Evolutionary conservation across 2,329 filamentous ascomycete genomes (phyloP), one percentile per base, ranked within the genome.

Genomic region (Falciphora oryzae): DNA sequence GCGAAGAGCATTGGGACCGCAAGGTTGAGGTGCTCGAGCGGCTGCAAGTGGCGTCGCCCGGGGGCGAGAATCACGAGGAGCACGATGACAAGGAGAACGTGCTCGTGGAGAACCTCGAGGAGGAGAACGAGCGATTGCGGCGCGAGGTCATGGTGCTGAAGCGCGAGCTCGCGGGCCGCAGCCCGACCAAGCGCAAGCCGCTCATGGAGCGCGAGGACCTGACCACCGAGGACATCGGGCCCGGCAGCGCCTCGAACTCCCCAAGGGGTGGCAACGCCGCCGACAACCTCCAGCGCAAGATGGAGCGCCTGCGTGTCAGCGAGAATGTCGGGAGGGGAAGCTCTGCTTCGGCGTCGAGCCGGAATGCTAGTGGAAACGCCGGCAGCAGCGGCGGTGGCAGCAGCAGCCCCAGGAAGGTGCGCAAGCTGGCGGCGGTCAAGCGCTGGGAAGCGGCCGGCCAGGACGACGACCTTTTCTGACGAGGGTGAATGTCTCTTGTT

Each of bases 1-100:
- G 88, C 63, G 92, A 97, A 66, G 91, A 91, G 73, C 92, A 96
- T 75, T 85, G 95, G 73, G 93, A 98, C 74, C 86, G 86, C 69
- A 99, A 99, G 78, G 83, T 75, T 10, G 94, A 85, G 66, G 78
- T 86, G 0, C 79, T 86, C 59, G 83, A 85, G 73, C 79, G 81
- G 10, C 60, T 70, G 35, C 66, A 68, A 25, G 65, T 50, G 0
- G 62, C 62, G 2, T 53, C 25, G 28, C 57, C 58, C 3, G 28
- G 38, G 3, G 27, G 66, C 69, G 28, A 62, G 62, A 62, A 70
- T 68, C 69, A 70, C 67, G 29, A 59, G 69, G 65, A 64, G 64
- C 27, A 71, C 62, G 78, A 82, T 70, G 76, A 75, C 67, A 89
- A 90, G 70, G 85, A 89, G 72, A 89, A 89, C 59, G 76, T 84